Evolutionary conservation across 345 rosid genomes (phyloP).

Genomic region (Rhizophora apiculata): DNA sequence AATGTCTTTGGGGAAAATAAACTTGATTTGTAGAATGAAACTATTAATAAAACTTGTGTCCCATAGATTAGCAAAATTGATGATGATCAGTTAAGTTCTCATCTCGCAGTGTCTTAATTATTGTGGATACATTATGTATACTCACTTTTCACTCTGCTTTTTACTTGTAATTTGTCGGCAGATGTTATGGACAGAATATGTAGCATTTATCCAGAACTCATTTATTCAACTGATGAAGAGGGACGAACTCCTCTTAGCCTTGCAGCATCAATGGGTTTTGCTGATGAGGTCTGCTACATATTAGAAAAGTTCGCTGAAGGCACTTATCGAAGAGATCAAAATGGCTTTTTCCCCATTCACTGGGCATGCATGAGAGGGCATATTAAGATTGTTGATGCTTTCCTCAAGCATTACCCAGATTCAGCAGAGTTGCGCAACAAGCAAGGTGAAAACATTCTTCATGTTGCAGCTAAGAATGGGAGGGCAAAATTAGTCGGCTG

Average conservation of each 20-base stretch:
- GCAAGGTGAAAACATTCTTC: not conserved
- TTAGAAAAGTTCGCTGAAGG: not conserved
- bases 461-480: conserved; percentile 6
- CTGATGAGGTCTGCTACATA: not conserved
- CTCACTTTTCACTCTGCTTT: too few relatives aligned
- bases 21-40: too few relatives aligned
- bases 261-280: conserved; percentile 4
- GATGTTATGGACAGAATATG: too few relatives aligned
- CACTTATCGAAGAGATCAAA: not conserved
- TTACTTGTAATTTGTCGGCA: too few relatives aligned
- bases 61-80: too few relatives aligned
- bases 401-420: not conserved
- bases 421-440: not conserved
- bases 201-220: too few relatives aligned
- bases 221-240: not conserved
- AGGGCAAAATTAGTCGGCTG: not conserved
- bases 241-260: conserved; percentile 8
- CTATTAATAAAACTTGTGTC: too few relatives aligned
- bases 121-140: too few relatives aligned
- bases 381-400: not conserved
- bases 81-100: too few relatives aligned
- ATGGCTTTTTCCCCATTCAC: conserved; percentile 7
- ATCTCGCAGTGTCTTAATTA: too few relatives aligned
- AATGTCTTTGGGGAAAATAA: too few relatives aligned
- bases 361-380: conserved; percentile 2